Evolutionary conservation across 257 asterid genomes (phyloP), one percentile per base, ranked within the genome.

Genomic region (Ophiorrhiza pumila): DNA sequence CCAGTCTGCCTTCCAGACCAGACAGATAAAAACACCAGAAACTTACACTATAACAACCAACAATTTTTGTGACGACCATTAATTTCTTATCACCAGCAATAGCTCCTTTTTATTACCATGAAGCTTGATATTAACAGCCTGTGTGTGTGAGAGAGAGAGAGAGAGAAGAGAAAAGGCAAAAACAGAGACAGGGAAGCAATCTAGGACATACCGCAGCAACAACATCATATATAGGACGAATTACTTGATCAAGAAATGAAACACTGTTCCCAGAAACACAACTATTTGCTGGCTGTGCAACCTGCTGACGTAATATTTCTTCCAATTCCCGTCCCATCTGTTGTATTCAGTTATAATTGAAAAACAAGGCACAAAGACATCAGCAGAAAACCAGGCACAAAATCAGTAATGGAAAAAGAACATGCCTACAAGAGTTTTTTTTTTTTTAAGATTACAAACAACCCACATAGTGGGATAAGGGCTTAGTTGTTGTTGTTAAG

Each of bases 291-390:
- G 96, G 96, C 85, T 87, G 86, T 53, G 92, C 96, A 71, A 74
- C 85, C 84, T 85, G 86, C 78, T 89, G 85, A 15, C 88, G 87
- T 68, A 89, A 72, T 80, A 74, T 64, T 55, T 88, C 95, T 85
- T 95, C 97, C 78, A 95, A 80, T 79, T 95, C 99, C 79, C 90
- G 84, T 83, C 96, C 99, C 97, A 95, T 95, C 99, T 95, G 89
- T 81, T 81, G n/a, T 41, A 61, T 64, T 47, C 78, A 76, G 82
- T 63, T 58, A 79, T 73, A 59, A 55, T 68, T 75, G 55, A 42
- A 65, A 58, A 71, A 67, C 64, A 78, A 72, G 75, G 46, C 27
- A 3, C 13, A 17, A 75, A 61, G 32, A 68, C 29, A 22, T 41
- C 29, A 8, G 41, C 34, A 72, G 45, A 47, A 49, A 35, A 63